Evolutionary conservation across 2,329 filamentous ascomycete species (phyloP).

Genomic region (Nemania abortiva): DNA sequence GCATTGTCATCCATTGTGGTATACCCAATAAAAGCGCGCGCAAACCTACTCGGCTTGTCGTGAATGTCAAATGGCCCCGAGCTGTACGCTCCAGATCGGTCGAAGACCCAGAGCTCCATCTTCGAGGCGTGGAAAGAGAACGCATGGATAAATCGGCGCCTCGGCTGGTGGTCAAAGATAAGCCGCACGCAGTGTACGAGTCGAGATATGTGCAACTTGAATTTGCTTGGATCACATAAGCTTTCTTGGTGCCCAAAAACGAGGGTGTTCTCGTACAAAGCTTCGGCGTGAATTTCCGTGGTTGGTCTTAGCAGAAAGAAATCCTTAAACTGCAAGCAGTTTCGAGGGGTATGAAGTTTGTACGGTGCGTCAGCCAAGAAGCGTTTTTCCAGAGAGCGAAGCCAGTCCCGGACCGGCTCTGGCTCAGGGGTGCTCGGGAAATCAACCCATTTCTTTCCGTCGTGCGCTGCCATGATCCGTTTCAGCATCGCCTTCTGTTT

Average conservation of each 20-base stretch:
- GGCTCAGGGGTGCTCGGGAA: conserved; percentile 9
- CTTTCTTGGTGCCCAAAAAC: conserved; percentile 21
- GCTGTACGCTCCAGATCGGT: conserved; percentile 23
- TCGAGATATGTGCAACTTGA: conserved; percentile 20
- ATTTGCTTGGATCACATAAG: conserved; percentile 14
- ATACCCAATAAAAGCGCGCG: conserved; percentile 26
- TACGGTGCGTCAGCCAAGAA: conserved; percentile 9
- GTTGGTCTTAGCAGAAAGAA: conserved; percentile 15
- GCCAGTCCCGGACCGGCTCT: conserved; percentile 19
- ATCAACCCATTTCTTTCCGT: conserved; percentile 14
- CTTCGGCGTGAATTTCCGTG: neutral
- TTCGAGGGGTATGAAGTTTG: conserved; percentile 18
- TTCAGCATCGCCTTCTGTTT: conserved; percentile 20
- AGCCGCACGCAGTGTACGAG: conserved; percentile 15
- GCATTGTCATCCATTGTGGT: conserved; percentile 19
- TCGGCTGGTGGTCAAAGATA: conserved; percentile 27
- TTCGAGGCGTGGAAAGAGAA: conserved; percentile 21
- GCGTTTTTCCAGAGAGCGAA: conserved; percentile 15
- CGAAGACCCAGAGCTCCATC: conserved; percentile 32
- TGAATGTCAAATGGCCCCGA: conserved; percentile 19
- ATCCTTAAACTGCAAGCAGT: neutral
- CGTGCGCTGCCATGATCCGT: conserved; percentile 10
- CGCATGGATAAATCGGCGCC: conserved; percentile 31
- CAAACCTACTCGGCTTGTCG: conserved; percentile 19
- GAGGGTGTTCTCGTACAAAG: conserved; percentile 23